Base-by-base conservation (phyloP, 257 asterid genomes). In the Henckelia pumila region DNA sequence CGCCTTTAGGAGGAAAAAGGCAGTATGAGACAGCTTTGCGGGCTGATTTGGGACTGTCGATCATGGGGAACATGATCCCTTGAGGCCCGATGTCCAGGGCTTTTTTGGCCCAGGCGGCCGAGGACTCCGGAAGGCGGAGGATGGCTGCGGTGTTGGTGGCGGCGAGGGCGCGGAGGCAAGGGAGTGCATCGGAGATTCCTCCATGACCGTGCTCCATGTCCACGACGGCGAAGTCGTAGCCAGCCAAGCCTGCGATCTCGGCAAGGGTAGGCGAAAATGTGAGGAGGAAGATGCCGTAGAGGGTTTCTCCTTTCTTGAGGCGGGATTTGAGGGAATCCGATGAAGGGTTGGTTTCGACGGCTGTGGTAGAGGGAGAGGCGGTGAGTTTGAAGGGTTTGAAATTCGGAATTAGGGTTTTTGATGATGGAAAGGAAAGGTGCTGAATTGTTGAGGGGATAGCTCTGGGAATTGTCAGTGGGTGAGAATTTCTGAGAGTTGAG, bases 31-130 rank as follows among this genome's bases (percentile, higher is more conserved):
- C 84, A 0, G 84, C 86, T 22, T 71, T 76, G 8, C 78, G 74
- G 16, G 86, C 86, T 2, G 70, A 68, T 66, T 81, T 74, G 4
- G 83, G 71, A 29, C 76, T n/a, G 35, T 81, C 86, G 10, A 81
- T 78, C 86, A 81, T 81, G 37, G 86, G 86, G 59, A 81, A 81
- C 86, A 81, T 81, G 20, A 81, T 81, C 0, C 86, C 86, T 33
- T 81, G 77, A 3, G 86, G 86, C 16, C 86, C 86, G 59, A 78
- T 75, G 74, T 81, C 86, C 53, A 81, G 86, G 59, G 86, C 86
- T 37, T 78, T 81, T 30, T 81, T 81, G 22, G 83, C 83, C 86
- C 83, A 81, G 66, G 78, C 64, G 22, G 73, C 78, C 2, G 76
- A 66, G 1, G 78, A 69, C 55, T 81, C 86, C 1, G 86, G 86